These are phyloP conservation scores for Magnolia officinalis DNA, from an alignment of 164 flowering plant genomes.

Conservation along the genomic window DNA sequence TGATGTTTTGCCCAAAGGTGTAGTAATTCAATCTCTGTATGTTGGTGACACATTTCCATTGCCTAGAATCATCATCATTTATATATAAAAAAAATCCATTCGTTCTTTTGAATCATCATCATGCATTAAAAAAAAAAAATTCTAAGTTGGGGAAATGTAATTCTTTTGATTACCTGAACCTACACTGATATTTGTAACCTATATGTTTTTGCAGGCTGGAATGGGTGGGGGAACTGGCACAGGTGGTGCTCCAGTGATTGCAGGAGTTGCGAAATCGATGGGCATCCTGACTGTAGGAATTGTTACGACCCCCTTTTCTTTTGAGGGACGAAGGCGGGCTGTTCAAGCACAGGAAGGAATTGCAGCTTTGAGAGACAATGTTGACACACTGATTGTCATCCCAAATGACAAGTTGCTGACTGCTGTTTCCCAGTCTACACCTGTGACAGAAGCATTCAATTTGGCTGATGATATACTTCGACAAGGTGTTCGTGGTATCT, in stretches of 20 bases:
- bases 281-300: constrained; percentile 95
- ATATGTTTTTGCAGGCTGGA: constrained; percentile 61
- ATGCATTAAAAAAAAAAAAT: no score
- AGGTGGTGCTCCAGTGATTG: constrained; percentile 89
- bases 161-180: no score
- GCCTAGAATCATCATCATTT: no score
- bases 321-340: constrained; percentile 87
- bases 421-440: constrained; percentile 85
- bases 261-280: constrained; percentile 87
- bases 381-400: constrained; percentile 87
- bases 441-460: constrained; percentile 95
- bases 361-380: constrained; percentile 88
- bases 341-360: constrained; percentile 98
- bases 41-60: no score
- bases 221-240: constrained; percentile 99
- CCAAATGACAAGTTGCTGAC: constrained; percentile 94
- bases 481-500: constrained; percentile 96
- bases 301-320: constrained; percentile 92
- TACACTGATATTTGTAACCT: not conserved
- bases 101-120: no score
- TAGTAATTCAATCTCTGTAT: no score
- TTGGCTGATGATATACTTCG: constrained; percentile 94
- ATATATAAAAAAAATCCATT: no score
- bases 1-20: no score
- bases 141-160: no score